phyloP scores from a whole-genome alignment of 352 stramenopile genomes.

The Globisporangium paddicum region DNA sequence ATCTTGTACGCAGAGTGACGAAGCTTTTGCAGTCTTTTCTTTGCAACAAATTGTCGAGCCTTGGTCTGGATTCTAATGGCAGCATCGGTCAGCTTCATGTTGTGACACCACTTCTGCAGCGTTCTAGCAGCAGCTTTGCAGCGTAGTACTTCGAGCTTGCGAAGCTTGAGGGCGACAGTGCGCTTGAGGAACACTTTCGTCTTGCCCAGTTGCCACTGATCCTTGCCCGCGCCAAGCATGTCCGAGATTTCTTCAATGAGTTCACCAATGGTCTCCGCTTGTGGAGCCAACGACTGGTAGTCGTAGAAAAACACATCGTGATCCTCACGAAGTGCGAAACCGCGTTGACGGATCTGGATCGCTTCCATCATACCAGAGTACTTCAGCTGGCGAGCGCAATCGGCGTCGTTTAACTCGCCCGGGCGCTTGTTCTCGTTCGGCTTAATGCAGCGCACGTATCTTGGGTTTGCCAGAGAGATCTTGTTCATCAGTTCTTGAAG shows the following conservation, averaged over 20 bases:
- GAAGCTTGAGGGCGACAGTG: constrained; percentile 72
- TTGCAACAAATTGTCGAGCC: constrained; percentile 60
- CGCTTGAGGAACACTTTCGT: constrained; percentile 88
- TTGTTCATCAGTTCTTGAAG: constrained; percentile 88
- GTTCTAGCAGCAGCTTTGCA: constrained; percentile 78
- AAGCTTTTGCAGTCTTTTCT: constrained; percentile 39
- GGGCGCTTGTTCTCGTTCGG: constrained; percentile 84
- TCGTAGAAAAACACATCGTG: constrained; percentile 91
- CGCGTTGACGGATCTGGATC: constrained; percentile 87
- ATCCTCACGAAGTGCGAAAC: constrained; percentile 84
- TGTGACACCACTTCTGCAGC: constrained; percentile 82
- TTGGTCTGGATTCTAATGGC: constrained; percentile 73
- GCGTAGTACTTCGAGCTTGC: constrained; percentile 75
- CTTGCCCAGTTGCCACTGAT: constrained; percentile 87
- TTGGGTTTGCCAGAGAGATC: constrained; percentile 83
- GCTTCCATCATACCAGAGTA: constrained; percentile 92
- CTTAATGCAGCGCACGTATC: constrained; percentile 88
- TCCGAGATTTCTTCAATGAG: constrained; percentile 82
- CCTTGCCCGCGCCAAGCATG: constrained; percentile 82
- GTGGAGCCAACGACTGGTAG: constrained; percentile 80
- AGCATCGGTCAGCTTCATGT: constrained; percentile 51
- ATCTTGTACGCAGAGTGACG: constrained; percentile 60
- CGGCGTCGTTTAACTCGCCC: constrained; percentile 69
- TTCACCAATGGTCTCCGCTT: constrained; percentile 80
- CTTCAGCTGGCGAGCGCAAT: constrained; percentile 86